Evolutionary conservation across 2,329 filamentous ascomycete genomes (phyloP).

Genomic region (Sclerotinia trifoliorum): DNA sequence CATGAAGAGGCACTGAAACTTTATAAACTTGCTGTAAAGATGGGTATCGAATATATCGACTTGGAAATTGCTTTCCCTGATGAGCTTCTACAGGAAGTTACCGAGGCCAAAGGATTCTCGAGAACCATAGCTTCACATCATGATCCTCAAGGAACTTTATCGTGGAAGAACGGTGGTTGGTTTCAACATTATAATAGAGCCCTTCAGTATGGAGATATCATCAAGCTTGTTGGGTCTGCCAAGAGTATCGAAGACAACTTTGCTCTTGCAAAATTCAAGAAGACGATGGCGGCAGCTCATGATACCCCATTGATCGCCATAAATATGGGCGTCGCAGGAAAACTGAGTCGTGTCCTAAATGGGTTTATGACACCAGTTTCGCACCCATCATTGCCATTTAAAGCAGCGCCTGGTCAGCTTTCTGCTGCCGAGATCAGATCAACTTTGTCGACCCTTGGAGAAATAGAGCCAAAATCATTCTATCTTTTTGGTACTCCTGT

Average conservation of each 20-base stretch:
- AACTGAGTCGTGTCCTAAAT: constrained; percentile 88
- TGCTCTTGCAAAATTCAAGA: constrained; percentile 76
- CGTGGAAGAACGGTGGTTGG: constrained; percentile 94
- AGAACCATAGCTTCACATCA: constrained; percentile 95
- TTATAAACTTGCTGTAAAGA: constrained; percentile 74
- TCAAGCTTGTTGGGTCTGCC: constrained; percentile 89
- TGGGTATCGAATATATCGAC: constrained; percentile 90
- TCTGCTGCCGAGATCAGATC: constrained; percentile 85
- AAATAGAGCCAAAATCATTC: constrained; percentile 73
- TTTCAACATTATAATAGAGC: constrained; percentile 86
- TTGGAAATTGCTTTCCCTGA: constrained; percentile 85
- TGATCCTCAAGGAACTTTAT: constrained; percentile 74
- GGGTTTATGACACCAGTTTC: constrained; percentile 92
- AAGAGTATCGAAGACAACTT: constrained; percentile 80
- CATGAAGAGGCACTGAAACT: constrained; percentile 69
- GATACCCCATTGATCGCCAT: constrained; percentile 86
- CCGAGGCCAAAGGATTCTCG: constrained; percentile 64
- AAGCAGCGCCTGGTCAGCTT: constrained; percentile 90
- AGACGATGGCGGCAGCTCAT: constrained; percentile 69
- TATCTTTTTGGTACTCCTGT: constrained; percentile 88
- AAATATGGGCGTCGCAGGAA: constrained; percentile 88
- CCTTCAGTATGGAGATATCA: constrained; percentile 83
- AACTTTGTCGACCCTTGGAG: constrained; percentile 74
- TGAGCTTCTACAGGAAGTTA: constrained; percentile 67
- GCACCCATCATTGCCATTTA: constrained; percentile 84